These are phyloP conservation scores for Talaromyces sp. DNA, from an alignment of 2,329 filamentous ascomycete species.

Conservation along the genomic window DNA sequence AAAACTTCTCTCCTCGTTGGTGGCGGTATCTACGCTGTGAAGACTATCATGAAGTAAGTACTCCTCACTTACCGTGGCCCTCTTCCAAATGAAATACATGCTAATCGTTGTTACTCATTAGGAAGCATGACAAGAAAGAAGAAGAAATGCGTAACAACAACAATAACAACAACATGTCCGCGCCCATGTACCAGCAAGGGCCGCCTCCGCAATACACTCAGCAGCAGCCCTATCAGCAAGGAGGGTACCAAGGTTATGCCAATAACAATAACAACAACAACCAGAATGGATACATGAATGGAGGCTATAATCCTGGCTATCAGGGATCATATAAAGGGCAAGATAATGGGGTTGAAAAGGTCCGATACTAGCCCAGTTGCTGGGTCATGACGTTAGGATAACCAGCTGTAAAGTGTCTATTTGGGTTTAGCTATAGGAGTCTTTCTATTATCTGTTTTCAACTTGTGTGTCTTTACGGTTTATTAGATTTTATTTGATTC, in stretches of 20 bases:
- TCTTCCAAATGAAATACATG: not conserved
- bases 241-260: not conserved
- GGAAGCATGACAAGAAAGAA: not conserved
- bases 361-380: not conserved
- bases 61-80: not conserved
- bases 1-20: slow-evolving; percentile 4
- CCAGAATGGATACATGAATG: not conserved
- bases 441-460: not conserved
- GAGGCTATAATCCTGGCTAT: not conserved
- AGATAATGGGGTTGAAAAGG: not conserved
- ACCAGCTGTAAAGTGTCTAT: not conserved
- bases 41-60: not conserved
- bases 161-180: not conserved
- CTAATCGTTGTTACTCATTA: not conserved
- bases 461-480: not conserved
- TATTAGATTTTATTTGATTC: not conserved
- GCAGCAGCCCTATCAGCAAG: not conserved
- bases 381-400: not conserved
- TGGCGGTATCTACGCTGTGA: not conserved
- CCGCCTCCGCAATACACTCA: not conserved
- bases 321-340: not conserved
- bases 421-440: not conserved
- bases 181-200: not conserved
- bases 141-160: not conserved
- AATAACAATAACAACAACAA: not conserved